These are phyloP conservation scores for Macrophomina tecta DNA, from an alignment of 2,329 filamentous ascomycete genomes.

Conservation along the genomic window DNA sequence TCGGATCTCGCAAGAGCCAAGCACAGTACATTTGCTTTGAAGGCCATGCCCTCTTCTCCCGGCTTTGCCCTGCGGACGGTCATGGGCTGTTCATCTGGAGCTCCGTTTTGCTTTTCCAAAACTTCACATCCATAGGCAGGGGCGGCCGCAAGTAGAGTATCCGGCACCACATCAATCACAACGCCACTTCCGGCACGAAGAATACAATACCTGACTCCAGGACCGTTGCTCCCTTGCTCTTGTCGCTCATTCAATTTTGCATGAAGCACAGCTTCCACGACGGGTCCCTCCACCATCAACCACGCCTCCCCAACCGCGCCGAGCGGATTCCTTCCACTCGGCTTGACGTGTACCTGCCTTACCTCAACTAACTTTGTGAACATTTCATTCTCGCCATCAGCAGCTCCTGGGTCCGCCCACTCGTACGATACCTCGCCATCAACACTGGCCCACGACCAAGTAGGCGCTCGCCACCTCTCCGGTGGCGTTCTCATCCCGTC, in stretches of 20 bases:
- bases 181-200: constrained; percentile 37
- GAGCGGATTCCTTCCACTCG: constrained; percentile 37
- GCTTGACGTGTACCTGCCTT: constrained; percentile 7
- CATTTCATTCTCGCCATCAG: constrained; percentile 16
- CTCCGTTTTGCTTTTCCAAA: not conserved
- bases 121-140: not conserved
- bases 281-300: constrained; percentile 36
- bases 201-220: constrained; percentile 33
- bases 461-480: constrained; percentile 30
- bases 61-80: constrained; percentile 33
- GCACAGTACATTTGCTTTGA: constrained; percentile 37
- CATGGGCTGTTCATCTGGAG: constrained; percentile 28
- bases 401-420: constrained; percentile 25
- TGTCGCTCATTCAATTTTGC: constrained; percentile 25
- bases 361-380: constrained; percentile 32
- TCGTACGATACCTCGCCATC: constrained; percentile 37
- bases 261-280: constrained; percentile 32
- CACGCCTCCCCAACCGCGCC: constrained; percentile 37
- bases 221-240: not conserved
- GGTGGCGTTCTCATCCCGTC: constrained; percentile 22
- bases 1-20: constrained; percentile 38
- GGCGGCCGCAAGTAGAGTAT: constrained; percentile 35
- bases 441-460: constrained; percentile 43
- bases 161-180: constrained; percentile 37
- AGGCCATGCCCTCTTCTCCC: constrained; percentile 22